These are phyloP conservation scores for Phytophthora chlamydospora DNA, from an alignment of 352 stramenopile species.

Conservation along the genomic window DNA sequence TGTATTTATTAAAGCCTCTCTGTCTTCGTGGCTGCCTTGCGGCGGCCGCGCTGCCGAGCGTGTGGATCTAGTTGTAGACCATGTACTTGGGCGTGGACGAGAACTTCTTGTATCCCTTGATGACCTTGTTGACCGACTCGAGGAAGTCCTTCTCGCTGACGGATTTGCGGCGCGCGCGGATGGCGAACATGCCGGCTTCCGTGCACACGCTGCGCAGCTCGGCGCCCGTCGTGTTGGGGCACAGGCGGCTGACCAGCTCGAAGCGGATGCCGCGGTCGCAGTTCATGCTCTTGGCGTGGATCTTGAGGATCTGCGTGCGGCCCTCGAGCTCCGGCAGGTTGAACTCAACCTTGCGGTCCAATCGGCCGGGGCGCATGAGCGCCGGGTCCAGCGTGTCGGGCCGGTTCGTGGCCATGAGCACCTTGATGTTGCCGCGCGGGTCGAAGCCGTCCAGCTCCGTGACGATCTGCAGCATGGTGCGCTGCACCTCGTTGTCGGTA, in stretches of 20 bases:
- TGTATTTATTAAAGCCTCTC: constrained; percentile 37
- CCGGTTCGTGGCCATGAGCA: constrained; percentile 69
- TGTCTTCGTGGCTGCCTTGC: constrained; percentile 2
- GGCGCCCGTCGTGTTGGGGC: constrained; percentile 98
- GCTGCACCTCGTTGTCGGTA: constrained; percentile 98
- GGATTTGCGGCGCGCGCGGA: constrained; percentile 97
- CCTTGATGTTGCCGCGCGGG: constrained; percentile 99
- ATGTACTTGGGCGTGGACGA: constrained; percentile 99
- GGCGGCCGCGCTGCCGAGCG: constrained; percentile 14
- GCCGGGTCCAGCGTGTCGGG: constrained; percentile 42
- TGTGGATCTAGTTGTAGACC: constrained; percentile 94
- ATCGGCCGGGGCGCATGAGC: constrained; percentile 74
- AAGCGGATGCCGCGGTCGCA: constrained; percentile 99
- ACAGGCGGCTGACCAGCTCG: constrained; percentile 97
- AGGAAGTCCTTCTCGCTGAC: constrained; percentile 99
- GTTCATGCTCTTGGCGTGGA: constrained; percentile 99
- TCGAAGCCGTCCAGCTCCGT: constrained; percentile 99
- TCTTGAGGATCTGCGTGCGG: constrained; percentile 98
- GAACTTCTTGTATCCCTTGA: constrained; percentile 99
- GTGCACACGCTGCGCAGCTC: constrained; percentile 98
- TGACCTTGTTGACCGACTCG: constrained; percentile 99
- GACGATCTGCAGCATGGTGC: constrained; percentile 99
- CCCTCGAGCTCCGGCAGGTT: constrained; percentile 98
- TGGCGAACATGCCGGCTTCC: constrained; percentile 99
- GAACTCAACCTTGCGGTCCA: constrained; percentile 99